Evolutionary conservation across 2,329 filamentous ascomycete genomes (phyloP), one percentile per base, ranked within the genome.

Genomic region (Leptodontidium sp.): DNA sequence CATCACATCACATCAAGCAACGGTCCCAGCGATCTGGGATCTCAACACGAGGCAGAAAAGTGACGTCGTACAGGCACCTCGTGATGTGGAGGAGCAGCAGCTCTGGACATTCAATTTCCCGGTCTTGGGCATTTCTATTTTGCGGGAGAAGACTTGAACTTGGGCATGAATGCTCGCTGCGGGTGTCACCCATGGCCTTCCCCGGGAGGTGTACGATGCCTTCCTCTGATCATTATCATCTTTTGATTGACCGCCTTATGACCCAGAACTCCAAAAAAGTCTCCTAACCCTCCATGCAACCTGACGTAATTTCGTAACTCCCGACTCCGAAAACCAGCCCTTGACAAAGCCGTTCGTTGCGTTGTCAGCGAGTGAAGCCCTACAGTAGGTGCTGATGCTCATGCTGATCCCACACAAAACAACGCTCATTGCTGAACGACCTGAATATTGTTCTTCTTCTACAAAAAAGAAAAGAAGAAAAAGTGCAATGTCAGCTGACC

Each of bases 371-470:
- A 53, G 47, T 43, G 40, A n/a, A 43, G 38, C 21, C 9, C 15
- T 14, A 47, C n/a, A 21, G 57, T 59, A 40, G n/a, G 43, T 40
- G 11, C 38, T 11, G 8, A 40, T 40, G 38, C 4, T 12, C 5
- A 29, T 43, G 21, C 35, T 8, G 21, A 58, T 59, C 4, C n/a
- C 35, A 15, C 26, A 57, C 29, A 5, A 53, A 53, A 2, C 5
- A 35, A 53, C 24, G 59, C 58, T 85, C 80, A 91, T 81, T 92
- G 91, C 82, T 94, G 91, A 71, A 96, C 92, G 72, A 95, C 91
- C 79, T 95, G 92, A 63, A 96, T 88, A 77, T 95, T 95, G 82
- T 96, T 93, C 88, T 94, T 94, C 81, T 94, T 94, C 92, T 94
- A 32, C 6, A 32, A 32, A 32, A 32, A 32, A 32, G 81, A 79